A percentile compares a stretch with the other conserved stretches of the same genome.
phyloP scores from a whole-genome alignment of 1,284 basidiomycete species.

The Volvariella volvacea region DNA sequence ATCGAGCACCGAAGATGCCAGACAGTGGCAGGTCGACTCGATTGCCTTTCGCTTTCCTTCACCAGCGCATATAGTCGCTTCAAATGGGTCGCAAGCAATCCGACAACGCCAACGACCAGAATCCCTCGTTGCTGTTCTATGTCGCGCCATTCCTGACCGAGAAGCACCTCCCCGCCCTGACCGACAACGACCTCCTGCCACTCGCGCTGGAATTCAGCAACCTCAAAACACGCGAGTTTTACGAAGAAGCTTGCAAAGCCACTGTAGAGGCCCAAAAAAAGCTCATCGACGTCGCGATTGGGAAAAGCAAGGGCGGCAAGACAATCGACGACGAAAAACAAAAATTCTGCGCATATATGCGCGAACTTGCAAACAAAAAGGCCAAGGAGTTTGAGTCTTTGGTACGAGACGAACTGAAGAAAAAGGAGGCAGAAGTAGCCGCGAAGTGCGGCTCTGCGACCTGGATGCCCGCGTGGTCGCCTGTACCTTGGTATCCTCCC shows the following conservation, averaged over 20 bases:
- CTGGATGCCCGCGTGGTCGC: too few species aligned
- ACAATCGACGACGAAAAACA: background rate
- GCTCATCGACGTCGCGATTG: background rate
- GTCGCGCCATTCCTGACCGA: background rate
- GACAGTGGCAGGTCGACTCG: too few species aligned
- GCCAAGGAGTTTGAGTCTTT: background rate
- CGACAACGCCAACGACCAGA: too few species aligned
- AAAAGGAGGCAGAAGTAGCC: background rate
- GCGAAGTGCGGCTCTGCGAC: too few species aligned
- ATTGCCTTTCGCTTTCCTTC: too few species aligned
- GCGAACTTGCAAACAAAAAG: background rate
- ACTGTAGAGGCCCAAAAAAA: background rate
- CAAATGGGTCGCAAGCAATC: too few species aligned
- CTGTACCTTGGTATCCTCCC: too few species aligned
- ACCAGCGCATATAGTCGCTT: too few species aligned
- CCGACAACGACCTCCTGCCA: background rate
- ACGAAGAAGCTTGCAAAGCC: background rate
- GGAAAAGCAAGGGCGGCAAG: background rate
- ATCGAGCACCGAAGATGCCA: too few species aligned
- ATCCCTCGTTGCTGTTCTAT: background rate
- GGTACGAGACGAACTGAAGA: background rate
- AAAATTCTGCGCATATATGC: background rate
- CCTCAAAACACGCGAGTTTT: background rate
- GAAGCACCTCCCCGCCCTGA: background rate
- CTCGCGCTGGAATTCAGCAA: background rate